These are phyloP conservation scores for Coemansia sp. DNA, from an alignment of 192 early-diverging fungal species.

Conservation along the genomic window DNA sequence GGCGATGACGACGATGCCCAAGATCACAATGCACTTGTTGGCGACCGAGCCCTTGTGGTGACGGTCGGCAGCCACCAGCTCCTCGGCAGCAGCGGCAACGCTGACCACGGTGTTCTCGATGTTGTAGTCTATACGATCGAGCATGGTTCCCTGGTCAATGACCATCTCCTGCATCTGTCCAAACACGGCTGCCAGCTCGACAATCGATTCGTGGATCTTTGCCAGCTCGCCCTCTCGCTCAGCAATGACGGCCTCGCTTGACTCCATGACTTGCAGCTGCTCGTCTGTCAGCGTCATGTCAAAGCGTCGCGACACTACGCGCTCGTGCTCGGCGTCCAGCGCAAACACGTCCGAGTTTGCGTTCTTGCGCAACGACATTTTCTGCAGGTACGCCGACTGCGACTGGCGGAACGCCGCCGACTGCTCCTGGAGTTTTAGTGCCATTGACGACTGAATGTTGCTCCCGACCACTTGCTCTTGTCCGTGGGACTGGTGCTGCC, in stretches of 20 bases:
- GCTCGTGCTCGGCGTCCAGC: slow-evolving; percentile 34
- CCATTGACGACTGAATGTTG: slow-evolving; percentile 90
- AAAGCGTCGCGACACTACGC: slow-evolving; percentile 34
- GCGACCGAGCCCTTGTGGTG: slow-evolving; percentile 81
- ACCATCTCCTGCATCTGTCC: slow-evolving; percentile 92
- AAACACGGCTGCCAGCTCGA: slow-evolving; percentile 87
- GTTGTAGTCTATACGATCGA: slow-evolving; percentile 98
- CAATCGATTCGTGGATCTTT: slow-evolving; percentile 88
- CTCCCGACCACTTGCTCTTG: slow-evolving; percentile 66
- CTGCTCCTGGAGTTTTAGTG: slow-evolving; percentile 83
- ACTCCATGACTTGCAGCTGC: slow-evolving; percentile 72
- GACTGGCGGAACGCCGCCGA: slow-evolving; percentile 79
- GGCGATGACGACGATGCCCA: slow-evolving; percentile 72
- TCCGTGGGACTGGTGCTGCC: slow-evolving; percentile 50
- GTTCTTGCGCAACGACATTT: slow-evolving; percentile 47
- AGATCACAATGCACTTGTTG: slow-evolving; percentile 78
- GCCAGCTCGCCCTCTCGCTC: slow-evolving; percentile 91
- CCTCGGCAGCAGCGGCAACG: slow-evolving; percentile 77
- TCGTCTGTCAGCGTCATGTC: slow-evolving; percentile 76
- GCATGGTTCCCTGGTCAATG: slow-evolving; percentile 94
- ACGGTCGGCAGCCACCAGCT: slow-evolving; percentile 73
- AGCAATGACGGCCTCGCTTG: slow-evolving; percentile 72
- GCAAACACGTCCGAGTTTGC: slow-evolving; percentile 47
- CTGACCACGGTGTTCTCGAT: slow-evolving; percentile 80
- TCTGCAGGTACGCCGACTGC: slow-evolving; percentile 85